Evolutionary conservation across 2,329 filamentous ascomycete species (phyloP).

Genomic region (Sarocladium kiliense): DNA sequence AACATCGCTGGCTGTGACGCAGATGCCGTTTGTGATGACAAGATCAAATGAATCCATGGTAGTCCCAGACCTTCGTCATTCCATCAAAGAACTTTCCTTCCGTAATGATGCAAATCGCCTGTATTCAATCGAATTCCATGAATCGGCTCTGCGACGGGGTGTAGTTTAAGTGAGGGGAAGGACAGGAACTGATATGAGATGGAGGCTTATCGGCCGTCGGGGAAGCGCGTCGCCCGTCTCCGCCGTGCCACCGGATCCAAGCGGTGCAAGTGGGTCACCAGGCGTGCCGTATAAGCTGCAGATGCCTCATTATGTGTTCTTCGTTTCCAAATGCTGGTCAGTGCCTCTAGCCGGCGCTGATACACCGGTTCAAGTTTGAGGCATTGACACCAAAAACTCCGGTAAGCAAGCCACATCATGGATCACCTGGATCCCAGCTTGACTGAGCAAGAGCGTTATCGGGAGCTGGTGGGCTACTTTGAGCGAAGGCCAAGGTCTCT

Average conservation of each 20-base stretch:
- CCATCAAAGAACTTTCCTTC: neutral
- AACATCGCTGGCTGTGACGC: slow-evolving; percentile 36
- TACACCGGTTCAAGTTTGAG: too few species aligned
- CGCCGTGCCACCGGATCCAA: neutral
- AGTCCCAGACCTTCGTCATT: neutral
- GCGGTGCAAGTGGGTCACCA: neutral
- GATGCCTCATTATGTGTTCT: too few species aligned
- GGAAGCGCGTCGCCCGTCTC: neutral
- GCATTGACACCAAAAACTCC: too few species aligned
- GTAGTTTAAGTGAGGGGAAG: neutral
- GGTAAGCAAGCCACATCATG: too few species aligned
- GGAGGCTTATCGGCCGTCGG: slow-evolving; percentile 4
- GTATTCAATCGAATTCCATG: too few species aligned
- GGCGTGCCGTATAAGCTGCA: neutral
- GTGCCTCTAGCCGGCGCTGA: too few species aligned
- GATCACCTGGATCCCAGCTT: too few species aligned
- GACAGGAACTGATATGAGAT: neutral
- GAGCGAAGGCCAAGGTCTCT: neutral
- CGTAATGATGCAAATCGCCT: neutral
- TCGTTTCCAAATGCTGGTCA: too few species aligned
- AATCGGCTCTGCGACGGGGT: too few species aligned
- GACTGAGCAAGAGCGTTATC: neutral
- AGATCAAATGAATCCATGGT: slow-evolving; percentile 26
- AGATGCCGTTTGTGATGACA: slow-evolving; percentile 36
- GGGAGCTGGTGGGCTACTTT: neutral